Base-by-base conservation (phyloP, 2,329 filamentous ascomycete species). In the Phaeosphaeria sp. region DNA sequence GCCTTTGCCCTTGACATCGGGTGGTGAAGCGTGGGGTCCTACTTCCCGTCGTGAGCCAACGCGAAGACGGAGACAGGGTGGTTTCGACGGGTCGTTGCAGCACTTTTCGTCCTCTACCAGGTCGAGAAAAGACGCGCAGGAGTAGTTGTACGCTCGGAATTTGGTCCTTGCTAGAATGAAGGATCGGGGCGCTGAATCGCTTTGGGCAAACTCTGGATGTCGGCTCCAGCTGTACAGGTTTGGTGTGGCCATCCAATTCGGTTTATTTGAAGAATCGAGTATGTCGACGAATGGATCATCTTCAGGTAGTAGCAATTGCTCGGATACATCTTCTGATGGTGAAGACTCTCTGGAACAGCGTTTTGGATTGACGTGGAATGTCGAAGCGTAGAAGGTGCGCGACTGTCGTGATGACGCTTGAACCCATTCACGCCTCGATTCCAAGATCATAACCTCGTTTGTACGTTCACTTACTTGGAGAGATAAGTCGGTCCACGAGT, bases 401-500 rank as follows among this genome's bases (percentile, higher is more conserved):
- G 83, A 81, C 56, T 87, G 87, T 22, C 82, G 83, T 55, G 86
- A 88, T 21, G 27, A 67, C 2, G 82, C 83, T 48, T 80, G 69
- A 9, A 77, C 80, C 87, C 88, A 92, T 72, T 93, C 91, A 25
- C 87, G 87, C 15, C 91, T 83, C 27, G 84, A 85, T 73, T 93
- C 91, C 0, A 91, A 75, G 18, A 91, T 87, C 50, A 84, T 80
- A 1, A 90, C 75, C 15, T 81, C 74, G 1, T 86, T 86, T 0
- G 84, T 87, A 11, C 67, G 66, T 57, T 91, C 87, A 57, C 91
- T 86, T 33, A 79, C 80, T 25, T 86, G 82, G 1, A 93, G 78
- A 3, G 83, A 83, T 3, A 93, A 77, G 56, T 87, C 85, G 0
- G 86, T 89, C 90, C 90, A 93, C 2, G 89, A 84, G 65, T 92